Evolutionary conservation across 2,329 filamentous ascomycete genomes (phyloP).

Genomic region (Alternaria brassicicola): DNA sequence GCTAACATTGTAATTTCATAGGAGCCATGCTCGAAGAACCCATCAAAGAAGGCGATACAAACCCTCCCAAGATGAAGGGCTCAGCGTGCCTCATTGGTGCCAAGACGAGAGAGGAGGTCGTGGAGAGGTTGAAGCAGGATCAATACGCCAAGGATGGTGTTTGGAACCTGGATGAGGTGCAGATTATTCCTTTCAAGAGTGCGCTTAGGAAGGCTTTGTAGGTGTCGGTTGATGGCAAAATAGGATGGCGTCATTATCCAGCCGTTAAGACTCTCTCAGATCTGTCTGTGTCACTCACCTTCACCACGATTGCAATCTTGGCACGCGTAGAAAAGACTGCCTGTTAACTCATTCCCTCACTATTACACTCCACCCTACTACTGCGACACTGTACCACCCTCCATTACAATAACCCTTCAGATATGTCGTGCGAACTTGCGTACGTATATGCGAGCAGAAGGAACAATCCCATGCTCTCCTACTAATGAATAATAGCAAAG

Average conservation of each 20-base stretch:
- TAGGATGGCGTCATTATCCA: not conserved
- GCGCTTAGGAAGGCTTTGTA: conserved; percentile 53
- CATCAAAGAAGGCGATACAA: conserved; percentile 62
- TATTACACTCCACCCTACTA: not conserved
- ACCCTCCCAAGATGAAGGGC: conserved; percentile 72
- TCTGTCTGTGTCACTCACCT: not conserved
- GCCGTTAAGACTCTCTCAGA: not conserved
- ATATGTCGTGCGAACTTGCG: rapidly evolving
- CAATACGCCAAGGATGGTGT: conserved; percentile 74
- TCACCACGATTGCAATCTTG: not conserved
- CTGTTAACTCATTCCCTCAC: not conserved
- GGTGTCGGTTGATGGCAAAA: not conserved
- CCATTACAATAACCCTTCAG: rapidly evolving
- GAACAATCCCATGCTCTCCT: not conserved
- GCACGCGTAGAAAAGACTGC: not conserved
- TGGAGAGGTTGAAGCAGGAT: conserved; percentile 71
- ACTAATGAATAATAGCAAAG: not conserved
- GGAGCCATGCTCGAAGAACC: conserved; percentile 46
- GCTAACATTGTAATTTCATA: not conserved
- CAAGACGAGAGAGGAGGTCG: conserved; percentile 70
- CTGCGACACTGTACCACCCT: not conserved
- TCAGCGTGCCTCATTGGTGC: conserved; percentile 73
- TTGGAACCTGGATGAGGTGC: conserved; percentile 69
- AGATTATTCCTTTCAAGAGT: conserved; percentile 57
- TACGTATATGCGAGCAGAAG: not conserved